Percentiles rank a stretch among this genome's conserved stretches.
phyloP scores from a whole-genome alignment of 108 stramenopile genomes.

The Craspedostauros australis region DNA sequence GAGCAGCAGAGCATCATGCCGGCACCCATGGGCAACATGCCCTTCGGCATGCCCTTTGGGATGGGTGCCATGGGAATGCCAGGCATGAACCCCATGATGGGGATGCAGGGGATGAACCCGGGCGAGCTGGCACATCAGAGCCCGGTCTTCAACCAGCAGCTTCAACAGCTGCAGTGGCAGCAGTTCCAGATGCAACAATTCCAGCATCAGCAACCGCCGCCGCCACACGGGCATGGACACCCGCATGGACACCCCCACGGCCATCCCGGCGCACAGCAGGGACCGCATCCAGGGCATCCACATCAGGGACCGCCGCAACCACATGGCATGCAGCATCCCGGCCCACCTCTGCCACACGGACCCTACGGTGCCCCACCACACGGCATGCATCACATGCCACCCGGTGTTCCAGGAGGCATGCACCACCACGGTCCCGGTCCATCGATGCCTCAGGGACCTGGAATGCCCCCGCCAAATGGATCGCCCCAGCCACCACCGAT shows the following conservation, averaged over 20 bases:
- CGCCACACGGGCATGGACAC: background rate
- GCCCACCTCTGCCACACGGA: conserved; percentile 1
- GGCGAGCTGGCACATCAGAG: conserved; percentile 24
- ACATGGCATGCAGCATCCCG: conserved; percentile 4
- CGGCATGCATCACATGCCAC: too few species aligned
- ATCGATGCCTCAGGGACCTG: too few species aligned
- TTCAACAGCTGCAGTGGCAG: conserved; percentile 39
- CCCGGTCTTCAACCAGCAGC: conserved; percentile 34
- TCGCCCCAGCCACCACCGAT: too few species aligned
- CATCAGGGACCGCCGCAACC: background rate
- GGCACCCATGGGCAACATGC: conserved; percentile 15
- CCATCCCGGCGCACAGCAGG: too few species aligned
- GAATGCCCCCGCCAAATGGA: too few species aligned
- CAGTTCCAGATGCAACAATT: conserved; percentile 43
- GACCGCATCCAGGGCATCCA: conserved; percentile 3
- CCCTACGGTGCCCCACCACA: too few species aligned
- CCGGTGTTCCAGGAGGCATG: too few species aligned
- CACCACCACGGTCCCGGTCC: background rate
- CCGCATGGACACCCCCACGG: too few species aligned
- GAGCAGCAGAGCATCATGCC: conserved; percentile 24
- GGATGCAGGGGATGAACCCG: conserved; percentile 16
- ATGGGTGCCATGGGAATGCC: conserved; percentile 14
- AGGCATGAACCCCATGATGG: conserved; percentile 18
- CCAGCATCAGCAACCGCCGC: conserved; percentile 26
- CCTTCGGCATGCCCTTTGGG: conserved; percentile 17